Conservation (phyloP, 2,329 filamentous ascomycete genomes). For the Talaromyces sp. region DNA sequence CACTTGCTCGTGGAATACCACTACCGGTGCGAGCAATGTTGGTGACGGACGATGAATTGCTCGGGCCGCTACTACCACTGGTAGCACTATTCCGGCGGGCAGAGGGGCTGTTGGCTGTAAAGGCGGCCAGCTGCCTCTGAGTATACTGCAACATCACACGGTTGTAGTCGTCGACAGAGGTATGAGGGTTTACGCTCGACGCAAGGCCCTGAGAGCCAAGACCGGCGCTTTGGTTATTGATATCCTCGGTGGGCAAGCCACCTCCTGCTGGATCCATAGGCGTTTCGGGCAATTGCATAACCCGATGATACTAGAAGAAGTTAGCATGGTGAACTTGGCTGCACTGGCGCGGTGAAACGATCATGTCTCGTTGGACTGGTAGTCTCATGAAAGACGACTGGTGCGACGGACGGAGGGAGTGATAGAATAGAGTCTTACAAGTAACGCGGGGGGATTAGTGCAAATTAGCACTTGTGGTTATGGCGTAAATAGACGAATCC, state of each 20-base stretch:
- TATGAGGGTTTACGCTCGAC: neutral
- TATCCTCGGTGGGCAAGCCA: constrained; percentile 4
- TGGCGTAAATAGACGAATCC: neutral
- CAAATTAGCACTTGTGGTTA: neutral
- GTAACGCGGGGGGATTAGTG: neutral
- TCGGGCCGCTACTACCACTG: constrained; percentile 23
- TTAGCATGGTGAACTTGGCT: neutral
- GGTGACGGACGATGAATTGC: constrained; percentile 20
- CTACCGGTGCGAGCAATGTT: constrained; percentile 18
- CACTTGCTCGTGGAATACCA: constrained; percentile 15
- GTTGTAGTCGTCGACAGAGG: constrained; percentile 34
- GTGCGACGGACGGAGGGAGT: neutral
- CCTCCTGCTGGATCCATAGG: constrained; percentile 1
- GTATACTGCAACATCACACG: constrained; percentile 36
- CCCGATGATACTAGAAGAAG: neutral
- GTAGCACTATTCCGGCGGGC: neutral
- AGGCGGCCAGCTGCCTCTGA: constrained; percentile 32
- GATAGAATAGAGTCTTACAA: neutral
- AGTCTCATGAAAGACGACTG: neutral
- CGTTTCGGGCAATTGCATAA: constrained; percentile 7
- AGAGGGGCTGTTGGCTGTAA: constrained; percentile 18
- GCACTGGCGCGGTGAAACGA: neutral
- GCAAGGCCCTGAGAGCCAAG: neutral
- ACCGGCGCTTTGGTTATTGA: neutral
- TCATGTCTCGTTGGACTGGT: neutral